Base-by-base conservation (phyloP, 352 stramenopile genomes). In the Phytophthora pseudosyringae region DNA sequence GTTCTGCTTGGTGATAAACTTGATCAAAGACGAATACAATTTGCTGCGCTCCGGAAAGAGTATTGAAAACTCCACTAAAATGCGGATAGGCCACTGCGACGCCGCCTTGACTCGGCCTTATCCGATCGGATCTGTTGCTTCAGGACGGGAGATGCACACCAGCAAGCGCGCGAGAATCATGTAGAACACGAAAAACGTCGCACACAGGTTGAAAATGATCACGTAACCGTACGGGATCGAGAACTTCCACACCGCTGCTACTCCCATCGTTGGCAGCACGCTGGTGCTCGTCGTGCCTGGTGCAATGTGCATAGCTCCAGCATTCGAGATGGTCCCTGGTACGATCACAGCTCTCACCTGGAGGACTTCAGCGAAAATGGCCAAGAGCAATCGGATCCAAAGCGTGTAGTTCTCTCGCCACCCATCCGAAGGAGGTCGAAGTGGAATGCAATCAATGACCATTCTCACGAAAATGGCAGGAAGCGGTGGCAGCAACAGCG, bases 1-100 rank as follows among this genome's bases (percentile, higher is more conserved):
- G 11, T 63, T 43, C 13, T 78, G 73, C 9, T 71, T 69, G 4
- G 67, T 64, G 12, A 44, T 28, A 15, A 79, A 59, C n/a, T 75
- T 72, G 32, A 71, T 65, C 36, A 61, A 75, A 32, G 8, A 71
- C 48, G 8, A 68, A 57, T 1, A 18, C 10, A 1, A 54, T 64
- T 15, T 75, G 55, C 5, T 71, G 33, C 3, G 38, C 41, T n/a
- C 39, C 11, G 4, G 56, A 56, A 0, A 64, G 6, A 3, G 12
- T 18, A 32, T 48, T 59, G n/a, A 71, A 71, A 3, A 70, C 15
- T 0, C 49, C 68, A 32, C 51, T 70, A 12, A 73, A 67, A 9
- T 39, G 40, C 2, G 64, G 33, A 59, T 73, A 73, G 3, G 56
- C 51, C 6, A 72, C 33, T 5, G 47, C 39, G 0, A 76, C 46